Percentiles rank a stretch among this genome's conserved stretches.
These are phyloP conservation scores for Penicillium robsamsonii DNA, from an alignment of 495 filamentous ascomycete genomes.

Conservation along the genomic window DNA sequence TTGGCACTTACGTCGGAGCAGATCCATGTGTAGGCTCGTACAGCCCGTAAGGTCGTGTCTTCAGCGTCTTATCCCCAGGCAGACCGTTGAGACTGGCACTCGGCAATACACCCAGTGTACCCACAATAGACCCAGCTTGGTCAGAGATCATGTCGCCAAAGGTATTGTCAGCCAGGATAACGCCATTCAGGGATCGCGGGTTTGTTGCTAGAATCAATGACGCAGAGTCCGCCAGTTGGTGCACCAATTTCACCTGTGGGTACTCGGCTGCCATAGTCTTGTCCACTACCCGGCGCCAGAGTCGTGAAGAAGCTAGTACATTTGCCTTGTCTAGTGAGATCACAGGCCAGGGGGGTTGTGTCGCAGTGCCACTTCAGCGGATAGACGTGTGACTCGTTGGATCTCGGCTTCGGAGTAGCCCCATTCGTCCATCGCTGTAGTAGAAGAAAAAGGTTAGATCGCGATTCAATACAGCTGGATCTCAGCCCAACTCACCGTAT, in stretches of 20 bases:
- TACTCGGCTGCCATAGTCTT: slow-evolving; percentile 48
- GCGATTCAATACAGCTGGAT: too few species aligned
- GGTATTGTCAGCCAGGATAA: slow-evolving; percentile 51
- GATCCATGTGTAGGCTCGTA: slow-evolving; percentile 47
- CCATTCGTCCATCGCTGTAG: slow-evolving; percentile 47
- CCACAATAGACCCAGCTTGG: slow-evolving; percentile 48
- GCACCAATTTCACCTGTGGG: slow-evolving; percentile 43
- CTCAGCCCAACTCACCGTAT: slow-evolving; percentile 31
- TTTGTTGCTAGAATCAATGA: slow-evolving; percentile 50
- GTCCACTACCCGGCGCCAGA: slow-evolving; percentile 48
- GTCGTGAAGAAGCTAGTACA: slow-evolving; percentile 48
- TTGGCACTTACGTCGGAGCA: slow-evolving; percentile 37
- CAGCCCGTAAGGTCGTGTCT: slow-evolving; percentile 37
- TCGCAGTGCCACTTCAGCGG: slow-evolving; percentile 45
- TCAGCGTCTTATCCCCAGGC: slow-evolving; percentile 32
- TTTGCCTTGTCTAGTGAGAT: slow-evolving; percentile 53
- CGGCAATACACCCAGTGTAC: slow-evolving; percentile 49
- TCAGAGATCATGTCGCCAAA: slow-evolving; percentile 56
- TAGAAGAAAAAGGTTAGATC: neutral
- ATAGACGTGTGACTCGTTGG: slow-evolving; percentile 47
- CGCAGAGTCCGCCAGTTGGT: slow-evolving; percentile 51
- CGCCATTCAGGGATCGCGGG: slow-evolving; percentile 48
- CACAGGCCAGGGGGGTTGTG: slow-evolving; percentile 46
- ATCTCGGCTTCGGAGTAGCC: slow-evolving; percentile 47
- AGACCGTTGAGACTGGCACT: slow-evolving; percentile 50